phyloP scores from a whole-genome alignment of 352 stramenopile genomes.

The Globisporangium acanthophoron region DNA sequence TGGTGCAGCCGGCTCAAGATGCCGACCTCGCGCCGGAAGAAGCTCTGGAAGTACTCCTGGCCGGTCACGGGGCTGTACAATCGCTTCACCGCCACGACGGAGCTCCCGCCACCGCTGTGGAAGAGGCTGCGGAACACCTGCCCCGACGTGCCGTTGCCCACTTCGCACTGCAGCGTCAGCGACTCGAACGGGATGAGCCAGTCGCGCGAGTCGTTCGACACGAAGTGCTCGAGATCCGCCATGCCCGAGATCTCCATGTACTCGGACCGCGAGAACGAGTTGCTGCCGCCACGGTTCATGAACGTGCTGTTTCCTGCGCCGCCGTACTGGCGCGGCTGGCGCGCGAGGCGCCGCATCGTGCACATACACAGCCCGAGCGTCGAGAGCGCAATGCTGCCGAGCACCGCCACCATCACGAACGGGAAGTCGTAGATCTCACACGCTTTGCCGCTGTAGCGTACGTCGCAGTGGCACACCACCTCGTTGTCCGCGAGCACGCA shows the following conservation, averaged over 20 bases:
- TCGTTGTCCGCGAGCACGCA: constrained; percentile 49
- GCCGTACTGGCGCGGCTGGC: constrained; percentile 41
- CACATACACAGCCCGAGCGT: constrained; percentile 86
- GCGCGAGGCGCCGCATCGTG: constrained; percentile 73
- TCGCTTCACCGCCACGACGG: constrained; percentile 84
- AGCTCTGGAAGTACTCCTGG: constrained; percentile 89
- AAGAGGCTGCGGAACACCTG: constrained; percentile 87
- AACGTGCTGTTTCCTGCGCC: constrained; percentile 15
- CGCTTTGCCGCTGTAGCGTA: constrained; percentile 58
- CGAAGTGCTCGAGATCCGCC: constrained; percentile 83
- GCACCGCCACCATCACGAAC: constrained; percentile 72
- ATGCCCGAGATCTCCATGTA: constrained; percentile 86
- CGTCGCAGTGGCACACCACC: constrained; percentile 66
- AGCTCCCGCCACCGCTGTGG: constrained; percentile 76
- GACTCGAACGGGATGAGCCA: constrained; percentile 90
- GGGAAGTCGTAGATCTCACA: constrained; percentile 87
- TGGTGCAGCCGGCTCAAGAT: constrained; percentile 86
- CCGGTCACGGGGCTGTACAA: constrained; percentile 83
- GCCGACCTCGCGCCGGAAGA: constrained; percentile 85
- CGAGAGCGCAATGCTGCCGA: constrained; percentile 74
- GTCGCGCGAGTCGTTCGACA: constrained; percentile 81
- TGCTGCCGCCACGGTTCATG: constrained; percentile 35
- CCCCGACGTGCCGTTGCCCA: constrained; percentile 85
- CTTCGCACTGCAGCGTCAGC: constrained; percentile 77
- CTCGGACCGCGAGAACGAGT: constrained; percentile 61